Conservation (phyloP, 2,329 filamentous ascomycete genomes). For the Fusarium agapanthi region DNA sequence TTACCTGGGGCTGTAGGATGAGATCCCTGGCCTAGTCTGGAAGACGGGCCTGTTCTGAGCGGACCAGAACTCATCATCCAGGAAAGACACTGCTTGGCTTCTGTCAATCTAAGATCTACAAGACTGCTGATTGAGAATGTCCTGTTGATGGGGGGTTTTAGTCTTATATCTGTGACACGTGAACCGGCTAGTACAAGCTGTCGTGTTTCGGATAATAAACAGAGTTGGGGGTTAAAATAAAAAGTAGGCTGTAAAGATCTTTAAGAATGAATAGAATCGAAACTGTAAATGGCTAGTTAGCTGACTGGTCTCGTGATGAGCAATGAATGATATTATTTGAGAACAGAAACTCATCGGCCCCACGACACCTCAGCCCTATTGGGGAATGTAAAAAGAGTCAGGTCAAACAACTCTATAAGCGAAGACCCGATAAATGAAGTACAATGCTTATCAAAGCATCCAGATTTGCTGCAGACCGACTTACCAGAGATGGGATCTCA, state of each 20-base stretch:
- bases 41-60: conserved; percentile 58
- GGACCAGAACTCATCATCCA: conserved; percentile 61
- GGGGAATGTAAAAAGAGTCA: conserved; percentile 13
- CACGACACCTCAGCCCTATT: conserved; percentile 16
- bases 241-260: conserved; percentile 24
- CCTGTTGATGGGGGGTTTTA: not conserved
- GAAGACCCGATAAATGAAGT: conserved; percentile 10
- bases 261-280: conserved; percentile 30
- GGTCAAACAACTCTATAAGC: not conserved
- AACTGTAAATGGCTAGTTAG: conserved; percentile 38
- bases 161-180: not conserved
- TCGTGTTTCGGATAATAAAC: conserved; percentile 6
- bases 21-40: conserved; percentile 61
- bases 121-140: not conserved
- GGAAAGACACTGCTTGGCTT: conserved; percentile 11
- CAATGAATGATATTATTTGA: conserved; percentile 14
- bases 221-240: conserved; percentile 5
- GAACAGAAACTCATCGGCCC: conserved; percentile 23
- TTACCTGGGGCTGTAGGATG: conserved; percentile 59
- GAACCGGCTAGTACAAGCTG: conserved; percentile 6
- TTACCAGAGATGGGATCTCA: conserved; percentile 41
- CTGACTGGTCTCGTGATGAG: conserved; percentile 25
- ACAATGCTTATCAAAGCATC: conserved; percentile 5
- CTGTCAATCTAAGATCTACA: conserved; percentile 5
- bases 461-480: conserved; percentile 12